phyloP scores from a whole-genome alignment of 352 stramenopile genomes.

The Phytophthora syringae region DNA sequence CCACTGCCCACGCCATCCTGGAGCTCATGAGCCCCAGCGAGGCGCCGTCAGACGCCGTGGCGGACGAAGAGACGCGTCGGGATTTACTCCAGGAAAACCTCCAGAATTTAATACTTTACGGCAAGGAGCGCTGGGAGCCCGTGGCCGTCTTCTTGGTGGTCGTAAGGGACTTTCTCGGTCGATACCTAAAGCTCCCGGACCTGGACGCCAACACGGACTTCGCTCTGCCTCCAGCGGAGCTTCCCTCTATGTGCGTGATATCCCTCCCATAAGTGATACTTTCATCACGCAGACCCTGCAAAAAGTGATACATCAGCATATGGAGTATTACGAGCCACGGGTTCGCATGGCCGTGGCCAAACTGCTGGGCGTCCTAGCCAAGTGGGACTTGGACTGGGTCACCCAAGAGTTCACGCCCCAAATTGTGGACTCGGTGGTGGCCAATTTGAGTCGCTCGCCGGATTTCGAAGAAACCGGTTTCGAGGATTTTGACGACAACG shows the following conservation, averaged over 20 bases:
- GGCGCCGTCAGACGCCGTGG: constrained; percentile 1
- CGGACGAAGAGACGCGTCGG: constrained; percentile 25
- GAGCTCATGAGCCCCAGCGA: constrained; percentile 25
- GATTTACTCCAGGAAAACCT: constrained; percentile 59
- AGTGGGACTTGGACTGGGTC: constrained; percentile 62
- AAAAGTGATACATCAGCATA: constrained; percentile 48
- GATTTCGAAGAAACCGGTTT: constrained; percentile 85
- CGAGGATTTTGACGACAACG: constrained; percentile 80
- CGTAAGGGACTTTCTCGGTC: constrained; percentile 55
- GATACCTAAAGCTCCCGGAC: constrained; percentile 36
- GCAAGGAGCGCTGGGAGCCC: constrained; percentile 77
- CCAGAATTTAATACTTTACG: constrained; percentile 56
- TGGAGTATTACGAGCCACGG: constrained; percentile 90
- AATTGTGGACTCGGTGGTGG: constrained; percentile 79
- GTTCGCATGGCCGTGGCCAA: constrained; percentile 82
- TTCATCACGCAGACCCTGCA: constrained; percentile 59
- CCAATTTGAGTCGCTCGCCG: constrained; percentile 75
- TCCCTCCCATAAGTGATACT: constrained; percentile 43
- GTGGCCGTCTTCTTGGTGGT: constrained; percentile 70
- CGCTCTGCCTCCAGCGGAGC: constrained; percentile 17
- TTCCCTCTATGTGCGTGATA: constrained; percentile 20
- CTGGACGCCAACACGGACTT: constrained; percentile 45
- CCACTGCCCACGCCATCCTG: constrained; percentile 48
- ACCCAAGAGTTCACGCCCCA: constrained; percentile 68
- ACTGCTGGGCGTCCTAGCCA: constrained; percentile 72